Percentiles rank a stretch among this genome's conserved stretches.
Conservation (phyloP, 2,329 filamentous ascomycete species). For the Colletotrichum tropicicola region DNA sequence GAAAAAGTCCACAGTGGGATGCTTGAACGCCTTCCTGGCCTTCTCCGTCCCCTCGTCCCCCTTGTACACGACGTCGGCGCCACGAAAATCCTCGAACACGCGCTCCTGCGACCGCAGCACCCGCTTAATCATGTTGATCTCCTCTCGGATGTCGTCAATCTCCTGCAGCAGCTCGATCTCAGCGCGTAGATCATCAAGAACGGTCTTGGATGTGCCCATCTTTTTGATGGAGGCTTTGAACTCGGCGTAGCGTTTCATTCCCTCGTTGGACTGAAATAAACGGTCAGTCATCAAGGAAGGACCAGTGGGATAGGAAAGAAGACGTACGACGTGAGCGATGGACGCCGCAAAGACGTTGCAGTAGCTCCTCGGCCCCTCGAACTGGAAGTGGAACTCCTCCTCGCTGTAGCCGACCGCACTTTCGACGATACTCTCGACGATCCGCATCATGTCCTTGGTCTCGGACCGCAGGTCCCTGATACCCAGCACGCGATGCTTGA, state of each 20-base stretch:
- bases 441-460: slow-evolving; percentile 25
- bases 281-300: neutral
- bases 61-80: slow-evolving; percentile 3
- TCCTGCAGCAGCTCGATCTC: slow-evolving; percentile 34
- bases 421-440: slow-evolving; percentile 20
- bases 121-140: slow-evolving; percentile 32
- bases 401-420: slow-evolving; percentile 28
- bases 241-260: slow-evolving; percentile 31
- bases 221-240: slow-evolving; percentile 30
- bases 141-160: slow-evolving; percentile 29
- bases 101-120: slow-evolving; percentile 31
- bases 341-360: slow-evolving; percentile 28
- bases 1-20: slow-evolving; percentile 31
- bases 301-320: neutral
- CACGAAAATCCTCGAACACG: slow-evolving; percentile 26
- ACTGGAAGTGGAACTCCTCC: slow-evolving; percentile 33
- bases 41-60: neutral
- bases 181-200: slow-evolving; percentile 32
- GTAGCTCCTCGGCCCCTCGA: slow-evolving; percentile 30
- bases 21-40: slow-evolving; percentile 15
- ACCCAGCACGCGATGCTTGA: slow-evolving; percentile 30
- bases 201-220: slow-evolving; percentile 30
- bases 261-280: slow-evolving; percentile 26
- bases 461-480: slow-evolving; percentile 16
- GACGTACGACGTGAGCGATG: slow-evolving; percentile 23